Percentiles rank a stretch among this genome's conserved stretches.
These are phyloP conservation scores for Paramecium caudatum DNA, from an alignment of 73 alveolate genomes.

Conservation along the genomic window DNA sequence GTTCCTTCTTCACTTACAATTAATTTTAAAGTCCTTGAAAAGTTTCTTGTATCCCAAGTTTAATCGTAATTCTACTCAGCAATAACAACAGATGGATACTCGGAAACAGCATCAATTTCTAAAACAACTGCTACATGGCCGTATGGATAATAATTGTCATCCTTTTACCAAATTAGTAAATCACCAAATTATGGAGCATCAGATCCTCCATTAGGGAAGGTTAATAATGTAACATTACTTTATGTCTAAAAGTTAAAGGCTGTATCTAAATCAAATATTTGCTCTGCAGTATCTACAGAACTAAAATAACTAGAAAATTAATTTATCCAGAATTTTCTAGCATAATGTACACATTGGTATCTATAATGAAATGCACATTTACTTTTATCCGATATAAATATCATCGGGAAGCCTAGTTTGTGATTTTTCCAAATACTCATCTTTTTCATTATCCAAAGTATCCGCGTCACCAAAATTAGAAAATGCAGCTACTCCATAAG, in stretches of 20 bases:
- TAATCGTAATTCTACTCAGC: conserved; percentile 64
- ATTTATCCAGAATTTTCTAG: conserved; percentile 23
- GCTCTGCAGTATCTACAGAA: conserved; percentile 14
- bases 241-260: background rate
- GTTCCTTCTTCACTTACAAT: background rate
- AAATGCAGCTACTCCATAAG: background rate
- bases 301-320: background rate
- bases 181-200: conserved; percentile 26
- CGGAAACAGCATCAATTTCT: background rate
- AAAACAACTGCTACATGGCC: conserved; percentile 69
- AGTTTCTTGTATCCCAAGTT: conserved; percentile 47
- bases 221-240: background rate
- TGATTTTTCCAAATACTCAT: background rate
- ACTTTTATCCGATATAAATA: conserved; percentile 55
- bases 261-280: conserved; percentile 37
- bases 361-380: background rate
- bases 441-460: background rate
- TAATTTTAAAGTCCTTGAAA: conserved; percentile 26
- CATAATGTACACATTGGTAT: conserved; percentile 68
- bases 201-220: background rate
- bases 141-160: background rate
- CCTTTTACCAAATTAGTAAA: conserved; percentile 53
- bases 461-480: conserved; percentile 28
- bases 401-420: background rate
- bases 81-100: background rate